Base-by-base conservation (phyloP, 192 early-diverging fungal species). In the Coemansia sp. region DNA sequence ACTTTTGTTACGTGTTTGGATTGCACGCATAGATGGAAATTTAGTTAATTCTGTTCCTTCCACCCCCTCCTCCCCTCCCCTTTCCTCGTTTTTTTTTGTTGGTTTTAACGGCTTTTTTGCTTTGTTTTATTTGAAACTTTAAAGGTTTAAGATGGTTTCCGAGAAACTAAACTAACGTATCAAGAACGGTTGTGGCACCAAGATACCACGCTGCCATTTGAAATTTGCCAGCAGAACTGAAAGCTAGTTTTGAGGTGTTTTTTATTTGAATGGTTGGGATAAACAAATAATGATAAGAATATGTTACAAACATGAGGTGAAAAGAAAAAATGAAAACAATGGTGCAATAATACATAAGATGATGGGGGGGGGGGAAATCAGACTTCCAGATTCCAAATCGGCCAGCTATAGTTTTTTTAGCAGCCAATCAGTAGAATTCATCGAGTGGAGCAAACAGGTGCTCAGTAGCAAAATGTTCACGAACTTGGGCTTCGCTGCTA, bases 1-100 rank as follows among this genome's bases (percentile, higher is more conserved):
- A 96, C 94, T 0, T 97, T 97, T 85, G 96, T 98, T 40, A 95
- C 93, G 0, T 98, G 96, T 69, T 77, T 86, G 34, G 84, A 82
- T 25, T 98, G 96, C 76, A 84, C 86, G 31, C 92, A 96, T 67
- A 83, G 85, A 22, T 97, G 95, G 95, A 97, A 94, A 84, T 78
- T 75, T 30, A 71, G 66, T 33, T 75, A 55, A 45, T 28, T 12
- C 34, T 60, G 4, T 60, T 60, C 22, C 22, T 25, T 25, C 22
- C 22, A 25, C 22, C 1, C 22, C 22, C 22, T 1, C 22, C 22
- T 25, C 22, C 22, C 22, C 0, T 42, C 34, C 55, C 8, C 55
- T 32, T 32, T 0, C 17, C 7, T 14, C 10, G 31, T 17, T 10
- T 28, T 56, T 12, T 32, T 16, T 28, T 56, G 22, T 56, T 25